A percentile compares a stretch with the other conserved stretches of the same genome.
Conservation (phyloP, 768 basidiomycete genomes). For the Leccinellum albellum region DNA sequence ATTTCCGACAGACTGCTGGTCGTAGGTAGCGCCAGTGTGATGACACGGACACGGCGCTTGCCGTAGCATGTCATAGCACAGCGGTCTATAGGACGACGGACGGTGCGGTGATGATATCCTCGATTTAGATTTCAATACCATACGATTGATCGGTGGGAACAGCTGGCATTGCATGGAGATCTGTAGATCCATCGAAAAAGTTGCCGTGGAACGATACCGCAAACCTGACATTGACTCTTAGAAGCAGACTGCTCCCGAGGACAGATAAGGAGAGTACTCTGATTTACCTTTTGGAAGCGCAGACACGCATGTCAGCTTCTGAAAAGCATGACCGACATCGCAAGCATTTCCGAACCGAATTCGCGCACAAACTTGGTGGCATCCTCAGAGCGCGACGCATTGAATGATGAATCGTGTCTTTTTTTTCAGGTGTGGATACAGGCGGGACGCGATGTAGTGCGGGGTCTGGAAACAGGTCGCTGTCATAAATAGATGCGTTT, state of each 20-base stretch:
- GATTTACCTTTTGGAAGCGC: slow-evolving; percentile 84
- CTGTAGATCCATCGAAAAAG: slow-evolving; percentile 97
- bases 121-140: slow-evolving; percentile 92
- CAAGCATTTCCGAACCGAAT: slow-evolving; percentile 88
- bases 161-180: slow-evolving; percentile 91
- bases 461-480: too few species aligned
- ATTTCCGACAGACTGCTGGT: slow-evolving; percentile 86
- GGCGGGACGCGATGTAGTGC: too few species aligned
- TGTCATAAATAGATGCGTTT: too few species aligned
- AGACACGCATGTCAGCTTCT: slow-evolving; percentile 97
- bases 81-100: slow-evolving; percentile 95
- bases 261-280: neutral
- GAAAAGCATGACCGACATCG: slow-evolving; percentile 91
- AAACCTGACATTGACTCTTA: slow-evolving; percentile 53
- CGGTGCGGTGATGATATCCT: slow-evolving; percentile 86
- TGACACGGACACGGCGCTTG: slow-evolving; percentile 87
- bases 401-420: too few species aligned
- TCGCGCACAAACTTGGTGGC: slow-evolving; percentile 98
- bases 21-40: slow-evolving; percentile 84
- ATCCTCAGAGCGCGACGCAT: slow-evolving; percentile 89
- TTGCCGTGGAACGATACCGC: slow-evolving; percentile 97
- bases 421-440: too few species aligned
- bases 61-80: slow-evolving; percentile 92
- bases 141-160: slow-evolving; percentile 96
- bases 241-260: neutral